A percentile compares a stretch with the other conserved stretches of the same genome.
These are phyloP conservation scores for Amanita pseudoporphyria DNA, from an alignment of 768 basidiomycete species.

Conservation along the genomic window DNA sequence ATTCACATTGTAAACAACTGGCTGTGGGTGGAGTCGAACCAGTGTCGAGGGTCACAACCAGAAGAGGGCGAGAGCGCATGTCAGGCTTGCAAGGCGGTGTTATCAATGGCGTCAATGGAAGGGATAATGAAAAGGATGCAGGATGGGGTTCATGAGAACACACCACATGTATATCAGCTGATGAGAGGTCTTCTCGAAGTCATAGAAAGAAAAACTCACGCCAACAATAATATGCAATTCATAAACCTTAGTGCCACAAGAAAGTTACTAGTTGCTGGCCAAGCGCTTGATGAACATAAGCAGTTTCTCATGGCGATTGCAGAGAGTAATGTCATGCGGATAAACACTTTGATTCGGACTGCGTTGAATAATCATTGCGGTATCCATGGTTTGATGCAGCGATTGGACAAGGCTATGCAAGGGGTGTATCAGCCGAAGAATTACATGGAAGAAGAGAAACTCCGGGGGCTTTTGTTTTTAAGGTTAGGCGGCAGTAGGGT, in stretches of 20 bases:
- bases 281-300: slow-evolving; percentile 13
- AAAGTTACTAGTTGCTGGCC: slow-evolving; percentile 5
- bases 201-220: slow-evolving; percentile 7
- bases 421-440: slow-evolving; percentile 12
- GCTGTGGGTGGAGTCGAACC: slow-evolving; percentile 1
- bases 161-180: slow-evolving; percentile 9
- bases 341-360: slow-evolving; percentile 10
- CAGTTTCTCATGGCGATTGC: slow-evolving; percentile 15
- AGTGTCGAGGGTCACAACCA: background rate
- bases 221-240: slow-evolving; percentile 7
- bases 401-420: slow-evolving; percentile 10
- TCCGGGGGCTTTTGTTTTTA: slow-evolving; percentile 12
- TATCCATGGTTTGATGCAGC: slow-evolving; percentile 12
- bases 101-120: background rate
- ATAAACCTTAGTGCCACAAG: slow-evolving; percentile 8
- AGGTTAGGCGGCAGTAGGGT: slow-evolving; percentile 14
- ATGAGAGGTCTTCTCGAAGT: slow-evolving; percentile 8
- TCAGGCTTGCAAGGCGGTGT: background rate
- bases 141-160: slow-evolving; percentile 11
- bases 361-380: slow-evolving; percentile 9
- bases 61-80: slow-evolving; percentile 3
- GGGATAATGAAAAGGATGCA: slow-evolving; percentile 12
- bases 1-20: background rate
- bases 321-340: slow-evolving; percentile 13
- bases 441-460: slow-evolving; percentile 14